Evolutionary conservation across 495 filamentous ascomycete species (phyloP), one percentile per base, ranked within the genome.

Genomic region (Penicillium herquei): DNA sequence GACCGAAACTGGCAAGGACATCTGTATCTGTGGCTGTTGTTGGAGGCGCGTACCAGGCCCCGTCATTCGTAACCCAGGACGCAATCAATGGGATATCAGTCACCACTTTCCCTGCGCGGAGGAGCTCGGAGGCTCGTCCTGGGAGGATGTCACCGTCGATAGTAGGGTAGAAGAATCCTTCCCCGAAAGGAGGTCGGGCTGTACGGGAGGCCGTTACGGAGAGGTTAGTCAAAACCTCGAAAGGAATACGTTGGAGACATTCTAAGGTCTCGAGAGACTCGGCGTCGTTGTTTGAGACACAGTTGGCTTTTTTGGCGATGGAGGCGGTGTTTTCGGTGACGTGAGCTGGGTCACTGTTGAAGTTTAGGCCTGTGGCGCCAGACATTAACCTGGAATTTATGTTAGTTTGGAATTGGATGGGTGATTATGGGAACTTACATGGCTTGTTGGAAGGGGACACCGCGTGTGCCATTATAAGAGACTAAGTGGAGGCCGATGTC

Each of bases 121-220:
- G 52, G 2, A 73, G 67, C 32, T 71, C 48, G 26, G 70, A 74
- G 10, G 71, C 71, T n/a, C 70, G 48, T 21, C 63, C 69, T 7
- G 67, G 65, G 1, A 77, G 63, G 52, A 75, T 71, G 56, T 76
- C 73, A 8, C 67, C 61, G 55, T 78, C 75, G 16, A 70, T 66
- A 31, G 66, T 70, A 5, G 77, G 71, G 32, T 67, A 63, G 50
- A 71, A 69, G 14, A 50, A 56, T 12, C 58, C 60, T 47, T 69
- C 69, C 13, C 69, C 66, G 37, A 69, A 69, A 9, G 64, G 64
- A 13, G 66, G 66, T 16, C 58, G 58, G 8, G 59, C 50, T 12
- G 21, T 33, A 8, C 62, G 59, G 47, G 62, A 49, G 18, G 49
- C 52, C 12, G 50, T 16, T 11, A 70, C 62, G 10, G 67, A 62